Evolutionary conservation across 768 basidiomycete genomes (phyloP).

Genomic region (Psilocybe sp.): DNA sequence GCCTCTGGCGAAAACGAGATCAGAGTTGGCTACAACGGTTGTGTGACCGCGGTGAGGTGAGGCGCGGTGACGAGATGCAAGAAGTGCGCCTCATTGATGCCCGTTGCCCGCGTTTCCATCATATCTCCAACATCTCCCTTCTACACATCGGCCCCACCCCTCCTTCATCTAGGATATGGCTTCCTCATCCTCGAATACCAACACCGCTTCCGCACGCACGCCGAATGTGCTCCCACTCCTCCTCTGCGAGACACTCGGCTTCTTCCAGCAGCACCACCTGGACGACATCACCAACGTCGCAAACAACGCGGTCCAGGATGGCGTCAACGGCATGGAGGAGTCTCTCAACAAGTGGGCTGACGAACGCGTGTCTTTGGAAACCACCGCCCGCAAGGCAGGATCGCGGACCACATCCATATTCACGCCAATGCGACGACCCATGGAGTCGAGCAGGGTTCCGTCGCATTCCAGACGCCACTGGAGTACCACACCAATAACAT

Average conservation of each 20-base stretch:
- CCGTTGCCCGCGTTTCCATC: too few relatives aligned
- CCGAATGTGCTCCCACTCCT: conserved; percentile 36
- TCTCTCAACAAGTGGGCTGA: conserved; percentile 76
- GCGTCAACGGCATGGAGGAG: conserved; percentile 77
- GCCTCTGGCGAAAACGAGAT: too few relatives aligned
- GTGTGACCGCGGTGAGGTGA: too few relatives aligned
- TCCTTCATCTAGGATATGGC: too few relatives aligned
- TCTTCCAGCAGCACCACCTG: conserved; percentile 79
- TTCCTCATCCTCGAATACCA: too few relatives aligned
- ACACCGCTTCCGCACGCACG: too few relatives aligned
- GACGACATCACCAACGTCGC: conserved; percentile 86
- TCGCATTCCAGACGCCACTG: conserved; percentile 84
- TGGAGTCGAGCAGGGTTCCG: conserved; percentile 77
- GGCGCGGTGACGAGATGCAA: too few relatives aligned
- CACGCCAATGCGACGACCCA: conserved; percentile 59
- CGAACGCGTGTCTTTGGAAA: conserved; percentile 47
- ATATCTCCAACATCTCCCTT: too few relatives aligned
- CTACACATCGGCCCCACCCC: too few relatives aligned
- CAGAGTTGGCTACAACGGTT: too few relatives aligned
- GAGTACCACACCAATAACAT: conserved; percentile 88
- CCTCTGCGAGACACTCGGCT: conserved; percentile 74
- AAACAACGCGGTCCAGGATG: conserved; percentile 74
- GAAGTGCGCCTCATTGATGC: too few relatives aligned
- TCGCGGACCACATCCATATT: background rate
- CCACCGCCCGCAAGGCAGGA: conserved; percentile 10